Conservation (phyloP, 163 green algal species). For the Coccomyxa subellipsoidea region DNA sequence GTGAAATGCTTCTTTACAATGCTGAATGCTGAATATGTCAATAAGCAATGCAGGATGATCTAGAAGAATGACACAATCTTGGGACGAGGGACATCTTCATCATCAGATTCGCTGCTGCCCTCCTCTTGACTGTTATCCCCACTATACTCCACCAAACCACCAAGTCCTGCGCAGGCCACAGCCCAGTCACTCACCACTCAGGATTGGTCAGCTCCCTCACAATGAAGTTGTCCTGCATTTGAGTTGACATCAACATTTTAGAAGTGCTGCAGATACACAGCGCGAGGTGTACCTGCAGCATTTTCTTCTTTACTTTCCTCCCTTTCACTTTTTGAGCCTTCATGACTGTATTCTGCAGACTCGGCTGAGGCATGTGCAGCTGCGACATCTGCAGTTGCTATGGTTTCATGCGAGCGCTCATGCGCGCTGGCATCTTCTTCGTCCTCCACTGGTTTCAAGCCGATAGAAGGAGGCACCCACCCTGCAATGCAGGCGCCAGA, state of each 20-base stretch:
- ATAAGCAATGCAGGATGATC: too few species aligned
- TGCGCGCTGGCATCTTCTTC: neutral
- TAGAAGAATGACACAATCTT: conserved; percentile 6
- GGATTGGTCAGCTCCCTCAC: too few species aligned
- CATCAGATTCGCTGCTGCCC: neutral
- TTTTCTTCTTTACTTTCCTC: neutral
- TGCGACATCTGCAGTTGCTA: too few species aligned
- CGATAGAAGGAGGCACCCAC: neutral
- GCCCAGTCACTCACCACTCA: neutral
- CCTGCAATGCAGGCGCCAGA: neutral
- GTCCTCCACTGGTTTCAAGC: neutral
- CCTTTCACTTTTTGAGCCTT: too few species aligned
- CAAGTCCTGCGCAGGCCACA: neutral
- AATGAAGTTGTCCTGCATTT: too few species aligned
- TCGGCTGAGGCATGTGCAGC: too few species aligned
- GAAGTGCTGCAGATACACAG: too few species aligned
- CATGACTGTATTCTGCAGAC: too few species aligned
- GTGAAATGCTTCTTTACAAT: too few species aligned
- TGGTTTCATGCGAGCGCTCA: neutral
- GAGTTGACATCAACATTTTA: too few species aligned
- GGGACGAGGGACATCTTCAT: neutral
- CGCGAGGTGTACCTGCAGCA: neutral
- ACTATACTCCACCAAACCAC: neutral
- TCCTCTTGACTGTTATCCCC: neutral
- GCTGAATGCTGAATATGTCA: too few species aligned